Evolutionary conservation across 148 eudicot genomes (phyloP).

Genomic region (Nepenthes gracilis): DNA sequence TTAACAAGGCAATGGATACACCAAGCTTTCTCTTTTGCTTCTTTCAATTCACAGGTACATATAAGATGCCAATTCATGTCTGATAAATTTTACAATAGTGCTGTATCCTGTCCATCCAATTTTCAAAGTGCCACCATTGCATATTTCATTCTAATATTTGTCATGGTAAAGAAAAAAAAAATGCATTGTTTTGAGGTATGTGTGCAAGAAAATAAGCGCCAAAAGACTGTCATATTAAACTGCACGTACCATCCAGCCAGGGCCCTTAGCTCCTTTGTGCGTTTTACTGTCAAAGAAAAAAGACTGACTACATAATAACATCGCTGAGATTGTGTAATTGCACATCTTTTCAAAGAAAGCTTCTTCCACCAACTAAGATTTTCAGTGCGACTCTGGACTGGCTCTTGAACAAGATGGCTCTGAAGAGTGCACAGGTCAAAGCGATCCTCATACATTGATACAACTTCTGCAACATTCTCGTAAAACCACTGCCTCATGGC

Average conservation of each 20-base stretch:
- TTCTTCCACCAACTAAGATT: conserved; percentile 67
- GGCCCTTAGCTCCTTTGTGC: conserved; percentile 80
- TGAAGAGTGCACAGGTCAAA: conserved; percentile 68
- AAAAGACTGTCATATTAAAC: background rate
- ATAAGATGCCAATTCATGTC: too few species aligned
- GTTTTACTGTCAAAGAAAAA: conserved; percentile 50
- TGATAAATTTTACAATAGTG: too few species aligned
- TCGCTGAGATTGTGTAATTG: conserved; percentile 21
- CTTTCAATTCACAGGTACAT: too few species aligned
- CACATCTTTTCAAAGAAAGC: conserved; percentile 33
- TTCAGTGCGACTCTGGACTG: conserved; percentile 21
- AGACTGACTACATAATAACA: conserved; percentile 29
- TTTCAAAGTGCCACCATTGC: too few species aligned
- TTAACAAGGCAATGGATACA: too few species aligned
- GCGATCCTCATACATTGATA: conserved; percentile 87
- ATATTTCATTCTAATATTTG: too few species aligned
- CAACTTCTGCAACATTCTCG: conserved; percentile 80
- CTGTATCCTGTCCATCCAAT: too few species aligned
- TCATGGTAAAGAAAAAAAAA: too few species aligned
- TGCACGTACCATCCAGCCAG: conserved; percentile 73
- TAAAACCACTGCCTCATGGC: conserved; percentile 83
- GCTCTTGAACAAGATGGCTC: conserved; percentile 27
- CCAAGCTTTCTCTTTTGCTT: too few species aligned
- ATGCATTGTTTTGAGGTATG: too few species aligned
- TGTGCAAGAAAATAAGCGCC: background rate